Base-by-base conservation (phyloP, 2,329 filamentous ascomycete species). In the Clonostachys sp. region DNA sequence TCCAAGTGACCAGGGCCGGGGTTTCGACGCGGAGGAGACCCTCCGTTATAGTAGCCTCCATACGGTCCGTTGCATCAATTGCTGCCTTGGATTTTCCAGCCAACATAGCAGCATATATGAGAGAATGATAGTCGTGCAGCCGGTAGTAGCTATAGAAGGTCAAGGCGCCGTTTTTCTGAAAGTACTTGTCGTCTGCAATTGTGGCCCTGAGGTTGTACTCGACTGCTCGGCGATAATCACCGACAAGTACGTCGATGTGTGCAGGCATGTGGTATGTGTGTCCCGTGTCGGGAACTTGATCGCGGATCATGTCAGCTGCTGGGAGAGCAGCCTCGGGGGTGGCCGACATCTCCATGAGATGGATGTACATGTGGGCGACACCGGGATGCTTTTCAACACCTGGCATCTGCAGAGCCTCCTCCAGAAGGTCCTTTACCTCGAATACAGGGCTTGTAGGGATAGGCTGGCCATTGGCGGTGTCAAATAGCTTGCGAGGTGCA, bases 141-240 rank as follows among this genome's bases (percentile, higher is more conserved):
- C 86, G 77, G 57, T 90, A 91, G 12, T 89, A 74, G 0, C 81
- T 83, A 64, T 90, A 91, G 61, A 90, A 89, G 59, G 85, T 86
- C 46, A 77, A 61, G 0, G 78, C 68, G 0, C 85, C 83, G 5
- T 74, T 69, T 5, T 72, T 66, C 0, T 66, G 63, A 3, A 87
- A 69, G 55, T 78, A 89, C 51, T 78, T 80, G 47, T 86, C 77
- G 58, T 90, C 86, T 2, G 84, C 84, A 0, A 66, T 56, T 42
- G 86, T 81, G 9, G 86, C 86, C 34, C 77, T 74, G 5, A 73
- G 66, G 56, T 90, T 91, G 2, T 81, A 82, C 3, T 70, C 68
- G 44, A 89, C 80, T 3, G 83, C 83, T 16, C 72, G 70, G 36
- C 75, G 67, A 57, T 87, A 89, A 55, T 50, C 48, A 20, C 56